Percentiles rank a stretch among this genome's conserved stretches.
Conservation (phyloP, 1,284 basidiomycete species). For the Xerocomus amazonicus region DNA sequence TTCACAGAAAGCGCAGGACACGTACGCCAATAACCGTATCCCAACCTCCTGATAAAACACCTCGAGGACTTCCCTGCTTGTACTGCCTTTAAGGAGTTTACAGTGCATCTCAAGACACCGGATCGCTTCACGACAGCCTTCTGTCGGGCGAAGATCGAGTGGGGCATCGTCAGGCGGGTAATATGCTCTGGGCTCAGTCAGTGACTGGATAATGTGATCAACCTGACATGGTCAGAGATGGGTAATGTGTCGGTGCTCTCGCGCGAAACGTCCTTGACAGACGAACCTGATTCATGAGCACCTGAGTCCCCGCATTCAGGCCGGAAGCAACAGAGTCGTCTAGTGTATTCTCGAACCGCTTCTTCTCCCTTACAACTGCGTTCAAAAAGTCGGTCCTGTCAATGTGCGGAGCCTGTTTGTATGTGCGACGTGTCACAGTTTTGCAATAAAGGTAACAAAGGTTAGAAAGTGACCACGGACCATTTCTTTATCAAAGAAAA, state of each 20-base stretch:
- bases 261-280: too few species aligned
- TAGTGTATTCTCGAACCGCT: slow-evolving; percentile 86
- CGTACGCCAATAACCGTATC: slow-evolving; percentile 83
- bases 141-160: slow-evolving; percentile 79
- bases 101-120: slow-evolving; percentile 88
- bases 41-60: slow-evolving; percentile 98
- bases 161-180: slow-evolving; percentile 78
- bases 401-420: slow-evolving; percentile 70
- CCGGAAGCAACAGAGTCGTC: slow-evolving; percentile 94
- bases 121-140: slow-evolving; percentile 84
- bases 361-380: slow-evolving; percentile 92
- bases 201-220: slow-evolving; percentile 85
- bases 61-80: slow-evolving; percentile 93
- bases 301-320: slow-evolving; percentile 91
- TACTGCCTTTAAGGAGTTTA: slow-evolving; percentile 85
- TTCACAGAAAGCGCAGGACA: slow-evolving; percentile 5
- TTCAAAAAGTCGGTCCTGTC: slow-evolving; percentile 94
- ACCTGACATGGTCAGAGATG: slow-evolving; percentile 49
- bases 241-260: neutral
- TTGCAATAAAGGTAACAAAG: neutral
- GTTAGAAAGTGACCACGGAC: slow-evolving; percentile 37
- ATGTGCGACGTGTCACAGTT: neutral
- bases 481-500: slow-evolving; percentile 96
- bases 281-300: slow-evolving; percentile 88
- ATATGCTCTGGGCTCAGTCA: slow-evolving; percentile 85